Conservation (phyloP, 2,329 filamentous ascomycete species). For the Microcyclospora pomicola region DNA sequence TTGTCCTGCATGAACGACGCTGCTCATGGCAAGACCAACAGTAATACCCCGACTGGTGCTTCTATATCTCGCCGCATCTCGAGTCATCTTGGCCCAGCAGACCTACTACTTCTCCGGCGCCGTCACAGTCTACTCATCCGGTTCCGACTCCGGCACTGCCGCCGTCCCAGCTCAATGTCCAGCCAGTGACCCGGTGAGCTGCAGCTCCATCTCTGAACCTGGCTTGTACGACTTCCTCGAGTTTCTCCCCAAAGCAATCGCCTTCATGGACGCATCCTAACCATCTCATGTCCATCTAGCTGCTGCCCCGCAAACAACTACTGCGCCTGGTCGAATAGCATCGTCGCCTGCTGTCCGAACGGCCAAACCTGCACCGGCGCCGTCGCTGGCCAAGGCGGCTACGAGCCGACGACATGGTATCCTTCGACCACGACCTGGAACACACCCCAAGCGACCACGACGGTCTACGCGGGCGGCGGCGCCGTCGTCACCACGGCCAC, state of each 20-base stretch:
- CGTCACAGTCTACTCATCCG: conserved; percentile 11
- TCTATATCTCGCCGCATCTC: background rate
- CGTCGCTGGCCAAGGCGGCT: conserved; percentile 7
- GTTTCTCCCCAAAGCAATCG: background rate
- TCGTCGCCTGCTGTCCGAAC: conserved; percentile 22
- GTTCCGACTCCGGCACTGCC: conserved; percentile 6
- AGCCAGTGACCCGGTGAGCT: conserved; percentile 25
- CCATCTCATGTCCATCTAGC: conserved; percentile 7
- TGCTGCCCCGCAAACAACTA: conserved; percentile 21
- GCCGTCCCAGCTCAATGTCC: conserved; percentile 24
- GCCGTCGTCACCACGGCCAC: background rate
- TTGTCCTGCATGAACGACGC: conserved; percentile 2
- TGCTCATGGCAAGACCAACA: conserved; percentile 7
- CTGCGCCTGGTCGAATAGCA: conserved; percentile 19
- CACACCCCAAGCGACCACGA: conserved; percentile 9
- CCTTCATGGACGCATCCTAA: background rate
- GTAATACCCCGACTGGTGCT: conserved; percentile 1
- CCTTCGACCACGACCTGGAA: conserved; percentile 7
- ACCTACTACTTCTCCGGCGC: conserved; percentile 21
- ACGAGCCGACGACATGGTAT: conserved; percentile 8
- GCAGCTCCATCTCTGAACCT: conserved; percentile 27
- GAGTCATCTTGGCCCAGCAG: background rate
- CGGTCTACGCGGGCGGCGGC: background rate
- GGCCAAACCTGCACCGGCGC: conserved; percentile 18
- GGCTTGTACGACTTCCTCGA: conserved; percentile 25